Conservation (phyloP, 345 rosid genomes). For the Hibiscus tridactylites region DNA sequence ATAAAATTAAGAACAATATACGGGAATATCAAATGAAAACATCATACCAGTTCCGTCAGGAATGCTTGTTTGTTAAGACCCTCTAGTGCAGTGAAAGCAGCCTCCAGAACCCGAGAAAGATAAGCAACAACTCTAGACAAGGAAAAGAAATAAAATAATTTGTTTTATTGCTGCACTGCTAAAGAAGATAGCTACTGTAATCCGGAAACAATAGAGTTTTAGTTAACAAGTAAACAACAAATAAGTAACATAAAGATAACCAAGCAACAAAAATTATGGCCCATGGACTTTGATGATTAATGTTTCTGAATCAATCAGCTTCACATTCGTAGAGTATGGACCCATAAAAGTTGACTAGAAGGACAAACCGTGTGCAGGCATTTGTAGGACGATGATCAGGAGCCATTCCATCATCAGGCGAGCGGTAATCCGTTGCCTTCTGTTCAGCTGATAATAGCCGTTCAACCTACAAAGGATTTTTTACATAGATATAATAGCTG, state of each 20-base stretch:
- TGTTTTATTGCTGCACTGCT: neutral
- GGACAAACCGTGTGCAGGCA: conserved; percentile 84
- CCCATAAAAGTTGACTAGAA: neutral
- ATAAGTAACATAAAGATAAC: neutral
- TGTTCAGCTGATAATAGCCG: conserved; percentile 93
- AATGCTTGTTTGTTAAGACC: conserved; percentile 98
- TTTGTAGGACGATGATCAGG: conserved; percentile 96
- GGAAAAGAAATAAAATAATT: neutral
- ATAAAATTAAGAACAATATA: neutral
- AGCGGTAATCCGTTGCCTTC: conserved; percentile 83
- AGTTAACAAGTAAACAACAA: neutral
- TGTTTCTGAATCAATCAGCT: neutral
- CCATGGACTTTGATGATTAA: neutral
- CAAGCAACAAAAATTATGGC: neutral
- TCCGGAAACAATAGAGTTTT: neutral
- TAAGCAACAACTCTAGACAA: conserved; percentile 80
- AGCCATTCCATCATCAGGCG: conserved; percentile 92
- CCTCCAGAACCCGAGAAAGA: conserved; percentile 91
- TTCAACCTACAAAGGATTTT: conserved; percentile 53
- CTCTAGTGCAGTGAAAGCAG: conserved; percentile 92
- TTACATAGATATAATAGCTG: neutral
- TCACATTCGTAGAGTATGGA: neutral
- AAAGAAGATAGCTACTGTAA: neutral
- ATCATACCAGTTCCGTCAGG: conserved; percentile 82
- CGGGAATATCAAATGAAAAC: conserved; percentile 10